Percentiles rank a stretch among this genome's conserved stretches.
Evolutionary conservation across 2,329 filamentous ascomycete genomes (phyloP).

Genomic region (Zelopaecilomyces penicillatus): DNA sequence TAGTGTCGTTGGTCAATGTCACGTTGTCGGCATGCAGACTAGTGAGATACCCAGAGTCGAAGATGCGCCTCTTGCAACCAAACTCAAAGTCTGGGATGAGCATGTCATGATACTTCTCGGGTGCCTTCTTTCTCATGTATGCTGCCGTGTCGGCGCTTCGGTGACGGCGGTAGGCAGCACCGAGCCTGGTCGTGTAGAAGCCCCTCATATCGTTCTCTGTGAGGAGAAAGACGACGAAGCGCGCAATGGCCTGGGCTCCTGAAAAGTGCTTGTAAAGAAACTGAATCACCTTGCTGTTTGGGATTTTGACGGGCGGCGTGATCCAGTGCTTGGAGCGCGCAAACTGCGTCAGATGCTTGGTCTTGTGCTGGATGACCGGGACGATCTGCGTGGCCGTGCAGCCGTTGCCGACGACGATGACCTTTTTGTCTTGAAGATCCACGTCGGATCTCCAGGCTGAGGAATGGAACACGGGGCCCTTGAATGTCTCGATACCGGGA

Average conservation of each 20-base stretch:
- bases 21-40: slow-evolving; percentile 42
- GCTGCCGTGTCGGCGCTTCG: slow-evolving; percentile 30
- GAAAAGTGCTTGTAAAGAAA: slow-evolving; percentile 39
- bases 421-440: slow-evolving; percentile 37
- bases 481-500: slow-evolving; percentile 41
- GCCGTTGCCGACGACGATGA: slow-evolving; percentile 48
- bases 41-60: slow-evolving; percentile 47
- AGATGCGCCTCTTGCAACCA: slow-evolving; percentile 57
- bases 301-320: slow-evolving; percentile 21
- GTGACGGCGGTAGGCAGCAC: slow-evolving; percentile 25
- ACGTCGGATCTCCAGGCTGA: slow-evolving; percentile 45
- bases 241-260: slow-evolving; percentile 30
- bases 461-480: slow-evolving; percentile 45
- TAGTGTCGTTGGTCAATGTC: slow-evolving; percentile 36
- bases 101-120: slow-evolving; percentile 52
- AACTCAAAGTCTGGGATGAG: slow-evolving; percentile 54
- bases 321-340: slow-evolving; percentile 36
- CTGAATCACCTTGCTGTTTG: slow-evolving; percentile 11
- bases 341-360: slow-evolving; percentile 31
- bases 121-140: slow-evolving; percentile 36
- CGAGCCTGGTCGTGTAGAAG: slow-evolving; percentile 33
- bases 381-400: slow-evolving; percentile 47
- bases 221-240: slow-evolving; percentile 32
- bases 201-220: slow-evolving; percentile 22
- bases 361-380: slow-evolving; percentile 30